phyloP scores from a whole-genome alignment of 1,139 yeast species.

The Diutina ranongensis region DNA sequence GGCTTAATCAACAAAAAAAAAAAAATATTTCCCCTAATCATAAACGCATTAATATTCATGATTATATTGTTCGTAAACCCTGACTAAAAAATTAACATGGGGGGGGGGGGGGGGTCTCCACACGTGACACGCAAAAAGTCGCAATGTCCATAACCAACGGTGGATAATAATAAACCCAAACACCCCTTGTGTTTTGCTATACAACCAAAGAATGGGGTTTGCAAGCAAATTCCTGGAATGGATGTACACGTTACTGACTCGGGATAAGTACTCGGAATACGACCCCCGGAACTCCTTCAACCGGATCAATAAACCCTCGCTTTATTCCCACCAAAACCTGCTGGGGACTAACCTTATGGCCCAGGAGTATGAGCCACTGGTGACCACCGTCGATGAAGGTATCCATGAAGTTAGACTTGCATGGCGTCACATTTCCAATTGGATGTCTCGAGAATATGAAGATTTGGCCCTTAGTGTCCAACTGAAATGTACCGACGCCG shows the following conservation, averaged over 20 bases:
- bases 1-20: slow-evolving; percentile 9
- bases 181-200: too few species aligned
- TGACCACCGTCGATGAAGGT: slow-evolving; percentile 26
- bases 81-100: too few species aligned
- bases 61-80: too few species aligned
- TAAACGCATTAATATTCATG: too few species aligned
- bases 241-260: slow-evolving; percentile 53
- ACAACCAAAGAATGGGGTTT: slow-evolving; percentile 1
- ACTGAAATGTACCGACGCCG: slow-evolving; percentile 53
- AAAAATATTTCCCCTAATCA: too few species aligned
- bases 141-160: neutral
- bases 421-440: slow-evolving; percentile 58
- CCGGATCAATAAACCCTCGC: slow-evolving; percentile 29
- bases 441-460: slow-evolving; percentile 44
- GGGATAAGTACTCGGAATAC: slow-evolving; percentile 60
- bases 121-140: neutral
- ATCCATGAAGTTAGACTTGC: slow-evolving; percentile 54
- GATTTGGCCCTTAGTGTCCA: slow-evolving; percentile 48
- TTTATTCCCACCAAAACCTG: slow-evolving; percentile 21
- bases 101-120: too few species aligned
- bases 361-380: slow-evolving; percentile 5
- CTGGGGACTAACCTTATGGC: slow-evolving; percentile 11
- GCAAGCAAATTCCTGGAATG: slow-evolving; percentile 23
- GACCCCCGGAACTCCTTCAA: slow-evolving; percentile 41
- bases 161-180: too few species aligned